Percentiles rank a stretch among this genome's conserved stretches.
These are phyloP conservation scores for Suillus subluteus DNA, from an alignment of 768 basidiomycete species.

Conservation along the genomic window DNA sequence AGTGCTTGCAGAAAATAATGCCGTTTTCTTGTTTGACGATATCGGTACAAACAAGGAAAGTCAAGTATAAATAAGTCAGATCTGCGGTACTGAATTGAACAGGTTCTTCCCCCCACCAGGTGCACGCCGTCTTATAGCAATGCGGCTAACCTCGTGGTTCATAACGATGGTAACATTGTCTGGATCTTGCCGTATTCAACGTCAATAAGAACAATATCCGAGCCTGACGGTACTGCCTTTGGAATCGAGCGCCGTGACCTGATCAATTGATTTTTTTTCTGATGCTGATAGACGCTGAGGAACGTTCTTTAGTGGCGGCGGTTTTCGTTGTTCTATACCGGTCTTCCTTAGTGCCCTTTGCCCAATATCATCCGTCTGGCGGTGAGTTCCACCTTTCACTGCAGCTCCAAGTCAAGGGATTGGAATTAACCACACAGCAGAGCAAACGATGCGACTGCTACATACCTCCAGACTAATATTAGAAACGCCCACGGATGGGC, in stretches of 20 bases:
- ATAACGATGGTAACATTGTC: not conserved
- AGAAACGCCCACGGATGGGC: not conserved
- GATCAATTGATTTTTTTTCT: not conserved
- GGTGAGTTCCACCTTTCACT: not conserved
- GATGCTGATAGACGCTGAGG: too few relatives aligned
- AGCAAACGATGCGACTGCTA: constrained; percentile 1
- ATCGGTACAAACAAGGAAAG: not conserved
- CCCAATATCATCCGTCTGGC: not conserved
- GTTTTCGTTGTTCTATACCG: not conserved
- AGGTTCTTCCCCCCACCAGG: not conserved
- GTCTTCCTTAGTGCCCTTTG: not conserved
- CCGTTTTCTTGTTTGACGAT: not conserved
- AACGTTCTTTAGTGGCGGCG: too few relatives aligned
- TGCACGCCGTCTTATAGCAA: not conserved
- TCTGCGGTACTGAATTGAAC: not conserved
- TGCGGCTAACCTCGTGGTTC: too few relatives aligned
- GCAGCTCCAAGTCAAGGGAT: not conserved
- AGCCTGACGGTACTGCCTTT: not conserved
- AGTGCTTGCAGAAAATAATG: not conserved
- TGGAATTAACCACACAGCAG: not conserved
- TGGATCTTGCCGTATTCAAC: not conserved
- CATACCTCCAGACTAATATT: not conserved
- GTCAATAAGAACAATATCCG: not conserved
- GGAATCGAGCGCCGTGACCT: not conserved
- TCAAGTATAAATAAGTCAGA: not conserved